Percentiles rank a stretch among this genome's conserved stretches.
These are phyloP conservation scores for Grosmannia penicillata DNA, from an alignment of 2,329 filamentous ascomycete genomes.

Conservation along the genomic window DNA sequence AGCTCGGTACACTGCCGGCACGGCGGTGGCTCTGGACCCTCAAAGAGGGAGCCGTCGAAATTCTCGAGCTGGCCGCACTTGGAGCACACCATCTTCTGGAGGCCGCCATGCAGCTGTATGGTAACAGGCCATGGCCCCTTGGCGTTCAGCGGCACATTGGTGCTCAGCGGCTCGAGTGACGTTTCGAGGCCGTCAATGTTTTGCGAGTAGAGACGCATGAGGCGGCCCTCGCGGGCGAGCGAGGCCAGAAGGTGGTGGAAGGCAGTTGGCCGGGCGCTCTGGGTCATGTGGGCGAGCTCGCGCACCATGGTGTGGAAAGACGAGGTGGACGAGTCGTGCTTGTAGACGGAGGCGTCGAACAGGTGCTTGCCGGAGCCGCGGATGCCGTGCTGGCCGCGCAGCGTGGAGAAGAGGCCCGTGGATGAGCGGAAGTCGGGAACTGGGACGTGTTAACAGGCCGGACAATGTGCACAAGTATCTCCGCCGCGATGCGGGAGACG, in stretches of 20 bases:
- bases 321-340: constrained; percentile 73
- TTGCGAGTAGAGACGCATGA: constrained; percentile 86
- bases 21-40: constrained; percentile 67
- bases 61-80: constrained; percentile 70
- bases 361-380: constrained; percentile 90
- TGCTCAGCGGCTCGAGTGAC: constrained; percentile 62
- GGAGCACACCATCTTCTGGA: constrained; percentile 93
- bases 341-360: constrained; percentile 96
- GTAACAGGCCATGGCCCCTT: constrained; percentile 90
- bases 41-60: constrained; percentile 68
- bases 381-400: constrained; percentile 76
- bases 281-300: constrained; percentile 65
- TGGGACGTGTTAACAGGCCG: too few species aligned
- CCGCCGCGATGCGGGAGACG: constrained; percentile 28
- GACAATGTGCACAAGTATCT: too few species aligned
- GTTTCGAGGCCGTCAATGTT: constrained; percentile 96
- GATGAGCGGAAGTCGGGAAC: constrained; percentile 94
- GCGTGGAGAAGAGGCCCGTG: constrained; percentile 72
- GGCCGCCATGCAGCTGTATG: constrained; percentile 82
- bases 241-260: constrained; percentile 93
- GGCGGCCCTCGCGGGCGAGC: constrained; percentile 69
- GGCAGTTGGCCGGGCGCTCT: constrained; percentile 62
- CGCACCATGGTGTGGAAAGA: constrained; percentile 96
- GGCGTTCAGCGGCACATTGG: constrained; percentile 61
- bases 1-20: constrained; percentile 61